Percentiles rank a stretch among this genome's conserved stretches.
phyloP scores from a whole-genome alignment of 2,329 filamentous ascomycete genomes.

The Keithomyces neogunnii region DNA sequence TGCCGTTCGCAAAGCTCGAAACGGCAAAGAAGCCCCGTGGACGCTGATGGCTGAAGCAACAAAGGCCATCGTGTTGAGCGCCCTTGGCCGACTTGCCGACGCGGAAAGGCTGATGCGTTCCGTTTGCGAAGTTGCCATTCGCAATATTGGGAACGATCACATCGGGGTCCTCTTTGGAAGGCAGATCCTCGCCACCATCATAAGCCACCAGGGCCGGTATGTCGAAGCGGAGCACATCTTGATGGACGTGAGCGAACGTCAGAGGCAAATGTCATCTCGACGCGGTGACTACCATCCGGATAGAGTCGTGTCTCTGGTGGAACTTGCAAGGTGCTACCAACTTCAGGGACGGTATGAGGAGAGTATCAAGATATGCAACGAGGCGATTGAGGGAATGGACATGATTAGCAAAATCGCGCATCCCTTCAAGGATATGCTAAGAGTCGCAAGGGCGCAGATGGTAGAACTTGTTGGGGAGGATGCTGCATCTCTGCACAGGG shows the following conservation, averaged over 20 bases:
- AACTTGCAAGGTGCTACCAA: slow-evolving; percentile 8
- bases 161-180: slow-evolving; percentile 9
- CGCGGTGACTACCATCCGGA: slow-evolving; percentile 8
- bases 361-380: neutral
- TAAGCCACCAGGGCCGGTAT: slow-evolving; percentile 1
- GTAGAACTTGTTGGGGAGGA: no score
- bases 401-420: neutral
- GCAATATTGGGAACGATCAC: slow-evolving; percentile 3
- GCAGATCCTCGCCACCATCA: slow-evolving; percentile 8
- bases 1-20: neutral
- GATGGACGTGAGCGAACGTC: neutral
- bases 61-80: slow-evolving; percentile 7
- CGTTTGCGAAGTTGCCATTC: slow-evolving; percentile 2
- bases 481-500: no score
- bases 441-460: neutral
- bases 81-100: neutral
- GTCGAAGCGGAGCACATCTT: slow-evolving; percentile 3
- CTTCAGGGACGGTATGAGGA: slow-evolving; percentile 1
- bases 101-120: neutral
- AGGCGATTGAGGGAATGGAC: neutral
- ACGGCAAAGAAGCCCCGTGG: slow-evolving; percentile 9
- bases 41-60: slow-evolving; percentile 8
- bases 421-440: neutral
- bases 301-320: slow-evolving; percentile 7
- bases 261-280: slow-evolving; percentile 7